phyloP scores from a whole-genome alignment of 148 eudicot genomes.

The Dysphania ambrosioides region DNA sequence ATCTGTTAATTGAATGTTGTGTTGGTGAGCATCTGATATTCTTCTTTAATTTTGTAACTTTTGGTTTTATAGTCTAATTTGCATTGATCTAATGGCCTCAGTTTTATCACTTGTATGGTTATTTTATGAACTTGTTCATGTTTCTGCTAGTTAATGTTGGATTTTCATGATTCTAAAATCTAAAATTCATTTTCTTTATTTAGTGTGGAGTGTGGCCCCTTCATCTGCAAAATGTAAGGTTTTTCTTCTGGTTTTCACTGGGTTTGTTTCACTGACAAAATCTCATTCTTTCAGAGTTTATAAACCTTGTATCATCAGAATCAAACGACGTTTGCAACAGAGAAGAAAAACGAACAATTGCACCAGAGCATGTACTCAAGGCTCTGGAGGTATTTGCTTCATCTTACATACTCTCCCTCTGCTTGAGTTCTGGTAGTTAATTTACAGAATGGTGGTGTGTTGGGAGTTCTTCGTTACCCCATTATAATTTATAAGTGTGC shows the following conservation, averaged over 20 bases:
- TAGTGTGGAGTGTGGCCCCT: not conserved
- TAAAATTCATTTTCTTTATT: not conserved
- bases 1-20: slow-evolving; percentile 92
- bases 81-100: not conserved
- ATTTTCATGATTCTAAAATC: not conserved
- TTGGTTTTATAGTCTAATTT: no score
- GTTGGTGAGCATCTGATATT: slow-evolving; percentile 56
- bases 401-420: not conserved
- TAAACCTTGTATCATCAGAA: slow-evolving; percentile 87
- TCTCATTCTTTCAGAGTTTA: slow-evolving; percentile 57
- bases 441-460: no score
- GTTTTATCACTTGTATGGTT: not conserved
- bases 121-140: not conserved
- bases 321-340: slow-evolving; percentile 94
- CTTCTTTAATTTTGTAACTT: not conserved
- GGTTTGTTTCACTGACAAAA: slow-evolving; percentile 2
- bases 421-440: no score
- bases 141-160: slow-evolving; percentile 1
- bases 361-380: slow-evolving; percentile 96
- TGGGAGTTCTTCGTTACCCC: no score
- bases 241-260: not conserved
- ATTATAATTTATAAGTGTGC: no score
- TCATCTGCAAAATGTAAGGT: not conserved
- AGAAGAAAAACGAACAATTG: slow-evolving; percentile 86
- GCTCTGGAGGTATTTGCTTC: slow-evolving; percentile 71